Percentiles rank a stretch among this genome's conserved stretches.
Conservation (phyloP, 73 alveolate species). For the Paramecium bursaria region DNA sequence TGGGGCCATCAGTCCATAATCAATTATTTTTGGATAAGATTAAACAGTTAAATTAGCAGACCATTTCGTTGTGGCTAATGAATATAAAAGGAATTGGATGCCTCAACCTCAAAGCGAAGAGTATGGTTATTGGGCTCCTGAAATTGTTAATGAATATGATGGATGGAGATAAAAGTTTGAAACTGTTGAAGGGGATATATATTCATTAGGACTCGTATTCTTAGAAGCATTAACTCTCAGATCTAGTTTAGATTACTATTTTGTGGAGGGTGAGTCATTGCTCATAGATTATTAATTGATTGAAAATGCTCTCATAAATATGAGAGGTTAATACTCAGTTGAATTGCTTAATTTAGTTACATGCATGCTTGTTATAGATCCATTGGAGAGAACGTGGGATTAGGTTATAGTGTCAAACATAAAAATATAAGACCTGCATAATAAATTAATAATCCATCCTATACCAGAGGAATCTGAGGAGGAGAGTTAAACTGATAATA, state of each 20-base stretch:
- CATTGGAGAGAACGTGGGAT: conserved; percentile 54
- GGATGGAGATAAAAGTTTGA: conserved; percentile 61
- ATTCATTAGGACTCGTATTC: conserved; percentile 42
- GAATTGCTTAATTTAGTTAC: conserved; percentile 7
- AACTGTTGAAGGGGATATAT: conserved; percentile 50
- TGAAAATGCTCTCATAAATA: neutral
- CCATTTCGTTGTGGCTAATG: conserved; percentile 24
- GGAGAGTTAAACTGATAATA: conserved; percentile 13
- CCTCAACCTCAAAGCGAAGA: conserved; percentile 25
- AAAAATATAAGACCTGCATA: neutral
- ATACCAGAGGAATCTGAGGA: conserved; percentile 61
- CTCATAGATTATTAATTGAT: conserved; percentile 16
- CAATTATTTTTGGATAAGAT: conserved; percentile 50
- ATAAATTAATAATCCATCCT: neutral
- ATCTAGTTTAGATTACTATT: conserved; percentile 47
- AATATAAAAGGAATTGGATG: neutral
- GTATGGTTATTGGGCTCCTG: conserved; percentile 62
- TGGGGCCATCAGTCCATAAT: conserved; percentile 24
- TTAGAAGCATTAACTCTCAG: conserved; percentile 49
- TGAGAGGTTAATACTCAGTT: neutral
- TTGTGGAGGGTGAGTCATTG: conserved; percentile 12
- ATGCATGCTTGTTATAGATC: conserved; percentile 39
- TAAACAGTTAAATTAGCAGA: conserved; percentile 40
- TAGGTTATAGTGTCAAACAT: neutral
- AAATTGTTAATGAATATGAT: conserved; percentile 41